Percentiles rank a stretch among this genome's conserved stretches.
Conservation (phyloP, 176 grass and related monocot genomes). For the Oryza nivara region DNA sequence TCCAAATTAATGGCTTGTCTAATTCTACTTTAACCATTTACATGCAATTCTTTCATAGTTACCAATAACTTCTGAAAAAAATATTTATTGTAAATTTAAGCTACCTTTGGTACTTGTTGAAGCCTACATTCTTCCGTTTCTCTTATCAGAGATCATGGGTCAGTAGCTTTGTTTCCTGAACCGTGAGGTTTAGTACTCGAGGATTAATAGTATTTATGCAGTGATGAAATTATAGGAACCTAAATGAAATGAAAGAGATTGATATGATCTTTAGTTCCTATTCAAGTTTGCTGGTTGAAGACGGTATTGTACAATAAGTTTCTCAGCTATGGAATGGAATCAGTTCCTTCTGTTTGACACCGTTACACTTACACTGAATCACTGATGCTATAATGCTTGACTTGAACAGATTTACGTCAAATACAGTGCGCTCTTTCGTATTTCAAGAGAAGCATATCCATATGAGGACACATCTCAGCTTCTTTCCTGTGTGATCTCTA, state of each 20-base stretch:
- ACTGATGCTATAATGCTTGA: constrained; percentile 21
- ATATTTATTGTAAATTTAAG: not conserved
- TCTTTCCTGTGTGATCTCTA: constrained; percentile 63
- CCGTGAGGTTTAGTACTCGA: not conserved
- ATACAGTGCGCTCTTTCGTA: constrained; percentile 85
- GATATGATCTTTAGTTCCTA: not conserved
- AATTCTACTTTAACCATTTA: not conserved
- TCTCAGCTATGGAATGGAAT: not conserved
- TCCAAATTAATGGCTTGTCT: constrained; percentile 5
- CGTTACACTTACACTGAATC: not conserved
- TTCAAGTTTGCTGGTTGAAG: not conserved
- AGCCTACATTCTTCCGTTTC: not conserved
- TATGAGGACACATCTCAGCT: constrained; percentile 69
- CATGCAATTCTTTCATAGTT: constrained; percentile 2
- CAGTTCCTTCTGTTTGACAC: not conserved
- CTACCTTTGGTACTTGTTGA: constrained; percentile 12
- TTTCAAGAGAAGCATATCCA: constrained; percentile 74
- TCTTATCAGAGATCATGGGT: constrained; percentile 9
- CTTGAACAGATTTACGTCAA: constrained; percentile 77
- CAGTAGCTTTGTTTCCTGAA: not conserved
- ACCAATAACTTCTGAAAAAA: not conserved
- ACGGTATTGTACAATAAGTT: not conserved
- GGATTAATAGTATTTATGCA: constrained; percentile 12
- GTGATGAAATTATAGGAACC: not conserved
- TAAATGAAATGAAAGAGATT: not conserved